These are phyloP conservation scores for Oxytropis ochrocephala DNA, from an alignment of 306 rosid genomes.

Conservation along the genomic window DNA sequence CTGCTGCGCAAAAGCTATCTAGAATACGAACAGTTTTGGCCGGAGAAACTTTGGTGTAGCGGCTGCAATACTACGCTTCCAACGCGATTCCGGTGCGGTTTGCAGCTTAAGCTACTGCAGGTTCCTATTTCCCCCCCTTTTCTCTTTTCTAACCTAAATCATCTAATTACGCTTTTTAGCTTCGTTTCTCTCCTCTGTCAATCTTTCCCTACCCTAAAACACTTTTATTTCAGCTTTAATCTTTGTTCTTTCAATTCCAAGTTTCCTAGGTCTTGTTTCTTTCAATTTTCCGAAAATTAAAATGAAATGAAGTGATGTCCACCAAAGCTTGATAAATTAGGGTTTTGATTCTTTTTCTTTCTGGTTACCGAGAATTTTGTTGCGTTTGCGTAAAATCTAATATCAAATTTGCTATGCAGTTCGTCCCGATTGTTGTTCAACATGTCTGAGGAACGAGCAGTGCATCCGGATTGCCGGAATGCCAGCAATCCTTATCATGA, in stretches of 20 bases:
- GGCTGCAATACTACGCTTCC: no score
- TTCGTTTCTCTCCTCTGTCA: not conserved
- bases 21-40: no score
- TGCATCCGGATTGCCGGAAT: slow-evolving; percentile 89
- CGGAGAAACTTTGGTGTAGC: no score
- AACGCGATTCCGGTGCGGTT: no score
- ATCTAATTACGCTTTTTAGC: not conserved
- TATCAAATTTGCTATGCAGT: not conserved
- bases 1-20: no score
- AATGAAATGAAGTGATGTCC: not conserved
- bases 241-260: not conserved
- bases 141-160: not conserved
- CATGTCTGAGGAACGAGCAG: slow-evolving; percentile 73
- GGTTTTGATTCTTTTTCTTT: not conserved
- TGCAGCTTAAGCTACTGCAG: not conserved
- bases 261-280: not conserved
- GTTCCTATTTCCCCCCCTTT: not conserved
- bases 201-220: not conserved
- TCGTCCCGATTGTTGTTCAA: not conserved
- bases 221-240: not conserved
- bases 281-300: not conserved
- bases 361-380: not conserved
- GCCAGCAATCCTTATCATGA: slow-evolving; percentile 81
- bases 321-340: not conserved
- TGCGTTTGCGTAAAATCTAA: no score